Evolutionary conservation across 2,329 filamentous ascomycete genomes (phyloP).

Genomic region (Pseudogymnoascus sp.): DNA sequence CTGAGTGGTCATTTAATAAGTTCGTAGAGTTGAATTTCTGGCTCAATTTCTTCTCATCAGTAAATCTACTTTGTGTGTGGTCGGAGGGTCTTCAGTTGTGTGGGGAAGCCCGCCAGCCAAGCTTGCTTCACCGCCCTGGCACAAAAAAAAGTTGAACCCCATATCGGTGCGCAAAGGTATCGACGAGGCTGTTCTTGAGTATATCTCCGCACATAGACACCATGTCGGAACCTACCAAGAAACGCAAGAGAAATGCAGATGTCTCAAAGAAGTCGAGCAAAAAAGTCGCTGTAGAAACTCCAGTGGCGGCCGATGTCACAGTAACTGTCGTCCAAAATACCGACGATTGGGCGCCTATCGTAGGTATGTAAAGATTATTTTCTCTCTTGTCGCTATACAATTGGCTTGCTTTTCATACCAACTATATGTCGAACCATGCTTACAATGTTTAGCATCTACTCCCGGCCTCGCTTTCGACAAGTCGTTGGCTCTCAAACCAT

Average conservation of each 20-base stretch:
- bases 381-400: background rate
- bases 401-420: background rate
- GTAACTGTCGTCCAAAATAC: conserved; percentile 40
- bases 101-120: background rate
- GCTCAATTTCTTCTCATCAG: background rate
- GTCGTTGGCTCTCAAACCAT: conserved; percentile 26
- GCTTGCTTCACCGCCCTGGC: conserved; percentile 5
- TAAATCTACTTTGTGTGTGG: background rate
- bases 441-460: conserved; percentile 23
- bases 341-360: conserved; percentile 42
- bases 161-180: background rate
- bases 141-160: conserved; percentile 9
- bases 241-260: conserved; percentile 44
- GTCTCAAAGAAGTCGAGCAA: conserved; percentile 36
- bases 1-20: background rate
- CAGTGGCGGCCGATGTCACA: conserved; percentile 31
- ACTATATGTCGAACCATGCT: background rate
- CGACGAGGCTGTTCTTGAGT: background rate
- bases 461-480: conserved; percentile 27
- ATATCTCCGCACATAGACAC: conserved; percentile 9
- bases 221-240: conserved; percentile 29
- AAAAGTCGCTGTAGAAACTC: conserved; percentile 41
- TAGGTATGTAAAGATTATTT: conserved; percentile 35
- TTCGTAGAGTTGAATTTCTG: background rate
- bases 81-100: background rate